Base-by-base conservation (phyloP, 768 basidiomycete genomes). In the Psilocybe azurescens region DNA sequence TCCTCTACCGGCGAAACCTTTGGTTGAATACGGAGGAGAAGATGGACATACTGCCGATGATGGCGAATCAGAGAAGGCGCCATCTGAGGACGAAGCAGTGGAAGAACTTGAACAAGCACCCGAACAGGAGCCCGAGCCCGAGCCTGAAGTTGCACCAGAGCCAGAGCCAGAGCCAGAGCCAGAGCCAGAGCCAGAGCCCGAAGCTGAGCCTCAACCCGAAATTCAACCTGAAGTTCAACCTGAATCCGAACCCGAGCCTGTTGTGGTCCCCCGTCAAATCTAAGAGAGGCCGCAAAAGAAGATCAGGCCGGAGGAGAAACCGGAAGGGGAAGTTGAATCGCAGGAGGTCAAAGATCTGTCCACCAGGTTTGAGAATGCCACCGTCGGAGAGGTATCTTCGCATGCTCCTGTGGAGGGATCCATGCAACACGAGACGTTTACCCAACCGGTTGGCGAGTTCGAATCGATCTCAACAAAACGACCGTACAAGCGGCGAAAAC, bases 41-140 rank as follows among this genome's bases (percentile, higher is more conserved):
- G 51, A 62, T 24, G 55, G 57, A 10, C 59, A 63, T 38, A 61
- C 63, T 30, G 59, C 61, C 2, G 67, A 67, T 14, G 67, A 65
- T 38, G 64, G 67, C 28, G 67, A 67, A 48, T 65, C 67, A 13
- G 67, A 67, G 49, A 67, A 63, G 53, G 64, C 30, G 11, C 47
- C 57, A 24, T 62, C 60, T 3, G 67, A 61, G 30, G 51, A 58
- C 14, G 67, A 65, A 53, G 57, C 56, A 39, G 1, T 33, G 18
- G 59, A 51, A 47, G 33, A 53, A 53, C 10, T 11, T 5, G 52
- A 53, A 36, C 32, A 3, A 9, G 52, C 5, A 11, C 52, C 13
- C 14, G 52, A 53, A 18, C 52, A 3, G 5, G 32, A 36, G 0
- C 14, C 46, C 4, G 53, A 38, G 44, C 49, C 33, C 5, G 48